A percentile compares a stretch with the other conserved stretches of the same genome.
phyloP scores from a whole-genome alignment of 2,329 filamentous ascomycete species.

The Nemania abortiva region DNA sequence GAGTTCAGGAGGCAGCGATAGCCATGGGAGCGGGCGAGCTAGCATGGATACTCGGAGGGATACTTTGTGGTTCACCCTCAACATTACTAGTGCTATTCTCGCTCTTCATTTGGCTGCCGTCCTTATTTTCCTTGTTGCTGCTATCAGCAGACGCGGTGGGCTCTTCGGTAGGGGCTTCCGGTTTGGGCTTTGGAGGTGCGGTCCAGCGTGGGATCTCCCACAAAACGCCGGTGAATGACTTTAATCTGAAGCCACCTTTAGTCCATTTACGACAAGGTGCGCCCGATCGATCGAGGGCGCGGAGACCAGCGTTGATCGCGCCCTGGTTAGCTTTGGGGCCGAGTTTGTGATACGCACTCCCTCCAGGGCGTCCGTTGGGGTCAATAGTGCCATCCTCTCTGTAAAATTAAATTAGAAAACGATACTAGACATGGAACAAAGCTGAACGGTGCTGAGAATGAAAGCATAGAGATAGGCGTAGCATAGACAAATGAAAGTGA shows the following conservation, averaged over 20 bases:
- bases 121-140: conserved; percentile 75
- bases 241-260: conserved; percentile 83
- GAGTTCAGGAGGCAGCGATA: conserved; percentile 59
- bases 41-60: conserved; percentile 61
- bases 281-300: conserved; percentile 91
- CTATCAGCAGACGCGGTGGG: conserved; percentile 60
- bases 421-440: neutral
- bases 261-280: conserved; percentile 94
- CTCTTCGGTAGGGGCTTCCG: conserved; percentile 61
- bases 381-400: conserved; percentile 74
- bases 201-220: conserved; percentile 52
- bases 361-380: conserved; percentile 62
- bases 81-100: conserved; percentile 54
- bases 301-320: conserved; percentile 95
- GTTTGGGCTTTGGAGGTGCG: conserved; percentile 71
- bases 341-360: conserved; percentile 78
- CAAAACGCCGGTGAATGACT: conserved; percentile 75
- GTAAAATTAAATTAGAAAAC: conserved; percentile 41
- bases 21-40: conserved; percentile 65
- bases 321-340: conserved; percentile 97
- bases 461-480: neutral
- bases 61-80: conserved; percentile 67
- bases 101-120: conserved; percentile 64
- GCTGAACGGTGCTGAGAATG: neutral
- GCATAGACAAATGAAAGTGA: neutral